Percentiles rank a stretch among this genome's conserved stretches.
phyloP scores from a whole-genome alignment of 1,139 yeast genomes.

The Zhuliangozyma blackwelliae region DNA sequence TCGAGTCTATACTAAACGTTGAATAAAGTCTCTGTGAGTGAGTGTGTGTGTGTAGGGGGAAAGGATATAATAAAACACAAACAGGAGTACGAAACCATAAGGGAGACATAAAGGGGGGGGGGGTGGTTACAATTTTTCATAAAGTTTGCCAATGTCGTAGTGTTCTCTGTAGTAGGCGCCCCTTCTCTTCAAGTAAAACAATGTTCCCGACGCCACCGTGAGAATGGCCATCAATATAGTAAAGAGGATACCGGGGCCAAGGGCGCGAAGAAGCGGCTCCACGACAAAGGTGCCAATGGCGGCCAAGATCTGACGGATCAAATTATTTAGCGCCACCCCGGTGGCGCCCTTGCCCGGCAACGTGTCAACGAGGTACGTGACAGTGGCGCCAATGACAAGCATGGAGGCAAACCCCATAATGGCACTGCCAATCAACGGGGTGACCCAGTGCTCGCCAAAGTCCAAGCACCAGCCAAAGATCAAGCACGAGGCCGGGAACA shows the following conservation, averaged over 20 bases:
- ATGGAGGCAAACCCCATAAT: slow-evolving; percentile 78
- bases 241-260: slow-evolving; percentile 70
- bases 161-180: slow-evolving; percentile 66
- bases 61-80: no score
- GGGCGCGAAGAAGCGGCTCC: slow-evolving; percentile 58
- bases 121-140: slow-evolving; percentile 35
- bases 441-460: slow-evolving; percentile 64
- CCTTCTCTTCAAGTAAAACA: slow-evolving; percentile 49
- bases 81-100: no score
- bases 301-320: slow-evolving; percentile 69
- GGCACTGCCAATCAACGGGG: slow-evolving; percentile 75
- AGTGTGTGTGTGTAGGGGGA: no score
- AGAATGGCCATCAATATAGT: slow-evolving; percentile 62
- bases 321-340: slow-evolving; percentile 79
- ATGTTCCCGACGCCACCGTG: slow-evolving; percentile 35
- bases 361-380: slow-evolving; percentile 79
- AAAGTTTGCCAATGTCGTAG: slow-evolving; percentile 56
- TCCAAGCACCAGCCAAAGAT: slow-evolving; percentile 82
- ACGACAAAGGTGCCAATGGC: slow-evolving; percentile 73
- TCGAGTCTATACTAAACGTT: slow-evolving; percentile 30
- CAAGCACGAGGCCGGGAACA: slow-evolving; percentile 62
- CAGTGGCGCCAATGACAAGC: slow-evolving; percentile 78
- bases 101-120: no score
- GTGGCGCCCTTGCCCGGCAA: slow-evolving; percentile 88
- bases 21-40: slow-evolving; percentile 1